phyloP scores from a whole-genome alignment of 2,329 filamentous ascomycete genomes.

The Rasamsonia emersonii region DNA sequence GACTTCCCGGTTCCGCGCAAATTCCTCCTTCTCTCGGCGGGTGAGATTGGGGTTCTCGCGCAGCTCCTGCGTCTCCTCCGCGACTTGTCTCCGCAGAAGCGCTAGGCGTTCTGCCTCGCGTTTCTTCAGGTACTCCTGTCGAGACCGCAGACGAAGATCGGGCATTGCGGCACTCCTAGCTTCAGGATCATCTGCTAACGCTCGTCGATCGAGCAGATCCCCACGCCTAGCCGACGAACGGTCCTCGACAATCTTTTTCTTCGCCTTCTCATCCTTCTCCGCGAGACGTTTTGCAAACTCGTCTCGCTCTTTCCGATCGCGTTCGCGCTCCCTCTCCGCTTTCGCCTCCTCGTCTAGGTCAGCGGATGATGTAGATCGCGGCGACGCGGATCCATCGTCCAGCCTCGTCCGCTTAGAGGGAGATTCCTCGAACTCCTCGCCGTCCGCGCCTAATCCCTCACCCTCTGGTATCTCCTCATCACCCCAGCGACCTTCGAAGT shows the following conservation, averaged over 20 bases:
- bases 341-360: constrained; percentile 54
- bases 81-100: constrained; percentile 80
- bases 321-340: constrained; percentile 50
- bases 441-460: constrained; percentile 39
- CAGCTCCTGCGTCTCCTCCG: constrained; percentile 76
- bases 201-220: constrained; percentile 52
- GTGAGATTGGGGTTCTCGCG: constrained; percentile 67
- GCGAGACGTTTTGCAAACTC: constrained; percentile 70
- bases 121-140: constrained; percentile 91
- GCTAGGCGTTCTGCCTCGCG: constrained; percentile 77
- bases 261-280: constrained; percentile 54
- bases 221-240: constrained; percentile 43
- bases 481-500: constrained; percentile 73
- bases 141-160: constrained; percentile 71
- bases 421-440: constrained; percentile 58
- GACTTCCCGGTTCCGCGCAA: constrained; percentile 78
- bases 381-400: constrained; percentile 43
- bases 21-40: constrained; percentile 73
- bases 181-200: constrained; percentile 58
- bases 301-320: constrained; percentile 66
- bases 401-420: constrained; percentile 63
- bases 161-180: constrained; percentile 64
- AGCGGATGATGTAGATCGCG: constrained; percentile 27
- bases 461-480: constrained; percentile 54
- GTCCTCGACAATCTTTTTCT: constrained; percentile 60